Percentiles rank a stretch among this genome's conserved stretches.
phyloP scores from a whole-genome alignment of 495 filamentous ascomycete genomes.

The Trichoderma asperelloides region DNA sequence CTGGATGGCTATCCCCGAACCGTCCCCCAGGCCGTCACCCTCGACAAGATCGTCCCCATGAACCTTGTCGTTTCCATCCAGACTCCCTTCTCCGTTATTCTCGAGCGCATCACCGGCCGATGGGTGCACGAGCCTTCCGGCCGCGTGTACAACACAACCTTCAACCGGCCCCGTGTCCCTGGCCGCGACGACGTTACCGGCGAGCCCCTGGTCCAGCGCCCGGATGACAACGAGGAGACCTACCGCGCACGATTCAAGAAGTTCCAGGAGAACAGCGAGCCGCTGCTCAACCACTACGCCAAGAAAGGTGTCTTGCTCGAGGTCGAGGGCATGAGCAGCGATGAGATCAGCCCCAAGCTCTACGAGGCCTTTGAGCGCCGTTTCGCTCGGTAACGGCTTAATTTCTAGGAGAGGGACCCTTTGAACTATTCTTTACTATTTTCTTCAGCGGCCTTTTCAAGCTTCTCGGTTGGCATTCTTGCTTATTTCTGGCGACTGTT shows the following conservation, averaged over 20 bases:
- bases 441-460: neutral
- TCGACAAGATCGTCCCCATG: slow-evolving; percentile 76
- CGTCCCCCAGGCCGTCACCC: slow-evolving; percentile 60
- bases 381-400: slow-evolving; percentile 41
- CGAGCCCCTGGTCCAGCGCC: slow-evolving; percentile 69
- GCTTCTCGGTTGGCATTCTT: neutral
- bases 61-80: slow-evolving; percentile 73
- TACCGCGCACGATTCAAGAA: slow-evolving; percentile 70
- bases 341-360: slow-evolving; percentile 87
- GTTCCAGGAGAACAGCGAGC: slow-evolving; percentile 79
- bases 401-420: neutral
- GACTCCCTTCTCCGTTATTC: slow-evolving; percentile 67
- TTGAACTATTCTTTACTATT: neutral
- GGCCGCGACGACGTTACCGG: slow-evolving; percentile 90
- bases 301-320: slow-evolving; percentile 79
- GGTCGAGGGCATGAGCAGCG: slow-evolving; percentile 76
- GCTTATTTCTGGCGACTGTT: neutral
- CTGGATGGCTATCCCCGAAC: slow-evolving; percentile 96
- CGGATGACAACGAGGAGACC: slow-evolving; percentile 78
- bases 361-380: slow-evolving; percentile 67
- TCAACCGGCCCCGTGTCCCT: slow-evolving; percentile 71
- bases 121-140: slow-evolving; percentile 94
- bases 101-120: slow-evolving; percentile 78
- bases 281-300: slow-evolving; percentile 82
- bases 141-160: slow-evolving; percentile 86